A percentile compares a stretch with the other conserved stretches of the same genome.
phyloP scores from a whole-genome alignment of 2,329 filamentous ascomycete genomes.

The Trichoderma arundinaceum region DNA sequence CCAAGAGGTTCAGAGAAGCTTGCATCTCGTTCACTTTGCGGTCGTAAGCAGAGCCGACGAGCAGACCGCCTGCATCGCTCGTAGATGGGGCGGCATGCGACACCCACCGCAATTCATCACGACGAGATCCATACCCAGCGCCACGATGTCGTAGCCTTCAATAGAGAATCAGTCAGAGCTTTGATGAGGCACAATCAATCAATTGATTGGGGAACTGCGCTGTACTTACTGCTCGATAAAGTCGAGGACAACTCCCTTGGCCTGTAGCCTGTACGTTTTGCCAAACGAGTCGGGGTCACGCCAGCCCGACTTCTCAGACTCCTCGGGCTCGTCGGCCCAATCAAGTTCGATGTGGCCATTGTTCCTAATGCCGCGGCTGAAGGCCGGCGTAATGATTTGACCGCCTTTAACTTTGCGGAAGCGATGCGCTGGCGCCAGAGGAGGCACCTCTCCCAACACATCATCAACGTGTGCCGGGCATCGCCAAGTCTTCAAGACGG shows the following conservation, averaged over 20 bases:
- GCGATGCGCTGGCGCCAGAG: conserved; percentile 64
- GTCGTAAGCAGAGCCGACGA: conserved; percentile 46
- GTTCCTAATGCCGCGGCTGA: conserved; percentile 69
- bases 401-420: conserved; percentile 65
- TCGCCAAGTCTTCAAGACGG: conserved; percentile 78
- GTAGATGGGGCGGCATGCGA: conserved; percentile 38
- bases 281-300: conserved; percentile 66
- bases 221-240: conserved; percentile 69
- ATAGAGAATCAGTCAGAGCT: conserved; percentile 20
- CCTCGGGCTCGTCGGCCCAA: conserved; percentile 61
- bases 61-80: conserved; percentile 35
- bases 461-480: conserved; percentile 88
- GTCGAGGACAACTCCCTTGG: conserved; percentile 69
- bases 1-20: conserved; percentile 67
- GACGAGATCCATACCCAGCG: conserved; percentile 46
- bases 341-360: conserved; percentile 76
- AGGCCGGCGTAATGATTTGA: conserved; percentile 57
- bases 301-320: conserved; percentile 61
- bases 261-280: conserved; percentile 67
- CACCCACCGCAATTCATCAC: conserved; percentile 42
- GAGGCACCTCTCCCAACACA: conserved; percentile 65
- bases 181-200: background rate
- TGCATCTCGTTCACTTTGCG: conserved; percentile 67
- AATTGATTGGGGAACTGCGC: background rate
- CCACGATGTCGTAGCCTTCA: conserved; percentile 47